Evolutionary conservation across 1,139 yeast genomes (phyloP).

Genomic region (Kurtzmaniella natalensis): DNA sequence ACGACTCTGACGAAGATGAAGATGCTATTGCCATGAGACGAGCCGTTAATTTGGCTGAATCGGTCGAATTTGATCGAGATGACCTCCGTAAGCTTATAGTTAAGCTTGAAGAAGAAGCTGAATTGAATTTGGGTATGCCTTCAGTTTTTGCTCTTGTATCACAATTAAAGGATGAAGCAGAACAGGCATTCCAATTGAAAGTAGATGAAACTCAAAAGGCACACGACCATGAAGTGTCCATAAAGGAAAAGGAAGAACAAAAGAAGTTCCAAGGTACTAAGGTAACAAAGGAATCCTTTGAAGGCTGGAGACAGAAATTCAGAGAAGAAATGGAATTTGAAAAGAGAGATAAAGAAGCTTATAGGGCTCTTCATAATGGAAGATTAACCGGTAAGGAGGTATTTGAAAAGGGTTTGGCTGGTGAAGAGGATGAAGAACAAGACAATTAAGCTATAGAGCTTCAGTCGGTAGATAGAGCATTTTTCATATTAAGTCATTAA

Average conservation of each 20-base stretch:
- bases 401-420: conserved; percentile 83
- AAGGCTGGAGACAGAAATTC: conserved; percentile 65
- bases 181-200: conserved; percentile 54
- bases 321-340: conserved; percentile 56
- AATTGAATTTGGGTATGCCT: conserved; percentile 80
- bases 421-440: conserved; percentile 47
- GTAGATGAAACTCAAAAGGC: conserved; percentile 51
- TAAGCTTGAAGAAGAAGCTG: conserved; percentile 57
- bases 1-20: conserved; percentile 41
- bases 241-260: conserved; percentile 61
- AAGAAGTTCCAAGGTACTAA: conserved; percentile 79
- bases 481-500: too few relatives aligned
- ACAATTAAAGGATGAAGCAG: conserved; percentile 75
- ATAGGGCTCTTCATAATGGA: conserved; percentile 60
- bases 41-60: conserved; percentile 52
- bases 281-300: conserved; percentile 69
- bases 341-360: conserved; percentile 47
- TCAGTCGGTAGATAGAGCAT: too few relatives aligned
- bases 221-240: conserved; percentile 55
- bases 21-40: conserved; percentile 41
- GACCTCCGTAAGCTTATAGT: conserved; percentile 42
- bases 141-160: conserved; percentile 78
- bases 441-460: too few relatives aligned
- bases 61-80: conserved; percentile 42
- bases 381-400: conserved; percentile 84